Base-by-base conservation (phyloP, 306 rosid species). In the Potentilla sterilis region DNA sequence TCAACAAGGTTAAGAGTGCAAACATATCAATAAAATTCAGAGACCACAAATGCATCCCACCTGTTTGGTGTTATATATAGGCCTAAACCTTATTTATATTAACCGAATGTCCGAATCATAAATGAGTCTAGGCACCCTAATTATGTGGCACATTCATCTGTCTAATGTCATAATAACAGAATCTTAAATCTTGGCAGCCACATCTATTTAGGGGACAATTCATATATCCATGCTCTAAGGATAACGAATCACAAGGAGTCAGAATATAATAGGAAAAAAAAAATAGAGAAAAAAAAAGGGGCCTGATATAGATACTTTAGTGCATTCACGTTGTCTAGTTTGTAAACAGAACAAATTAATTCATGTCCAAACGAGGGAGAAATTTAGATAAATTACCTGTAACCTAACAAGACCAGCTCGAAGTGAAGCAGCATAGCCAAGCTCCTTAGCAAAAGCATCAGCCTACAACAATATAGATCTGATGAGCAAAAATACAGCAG, bases 401-500 rank as follows among this genome's bases (percentile, higher is more conserved):
- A 94, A 81, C 83, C 86, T 92, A 84, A 94, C 97, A 7, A 90
- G 89, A 77, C 89, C 95, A 72, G 88, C 81, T 41, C 96, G 89
- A 61, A 91, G 85, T 69, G 81, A 49, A 55, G 93, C 61, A 15
- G 93, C 81, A 78, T 87, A 94, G 79, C 96, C 97, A 79, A 91
- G 98, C 76, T 86, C 92, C 85, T 85, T 87, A 58, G 92, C 97
- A 63, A 94, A 94, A 74, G 81, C 88, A 83, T 94, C 98, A 75
- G 97, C 98, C 98, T 94, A 81, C 82, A 82, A 71, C 65, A 44
- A 52, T 74, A 34, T 18, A 62, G 58, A 59, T 22, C 49, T 14
- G 68, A n/a, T 79, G 61, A 80, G 18, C 35, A 64, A 63, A 48
- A 21, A 54, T 55, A 22, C 47, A 22, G 24, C 5, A 3, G 21